These are phyloP conservation scores for Pestalotiopsis sp. DNA, from an alignment of 2,329 filamentous ascomycete genomes.

Conservation along the genomic window DNA sequence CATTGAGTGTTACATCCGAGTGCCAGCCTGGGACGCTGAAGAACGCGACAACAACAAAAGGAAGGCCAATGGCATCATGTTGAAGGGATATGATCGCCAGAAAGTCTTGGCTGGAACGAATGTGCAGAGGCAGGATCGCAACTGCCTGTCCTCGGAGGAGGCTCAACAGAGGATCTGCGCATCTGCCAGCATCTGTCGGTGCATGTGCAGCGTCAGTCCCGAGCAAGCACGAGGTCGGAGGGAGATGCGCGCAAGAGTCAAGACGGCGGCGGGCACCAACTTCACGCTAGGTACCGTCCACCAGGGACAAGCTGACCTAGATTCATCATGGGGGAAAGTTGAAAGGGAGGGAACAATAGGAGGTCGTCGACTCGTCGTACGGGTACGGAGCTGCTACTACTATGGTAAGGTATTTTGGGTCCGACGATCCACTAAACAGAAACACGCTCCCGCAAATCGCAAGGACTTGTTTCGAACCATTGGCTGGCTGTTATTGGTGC, in stretches of 20 bases:
- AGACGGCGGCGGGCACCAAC: not conserved
- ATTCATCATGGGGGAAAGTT: not conserved
- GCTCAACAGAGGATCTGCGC: not conserved
- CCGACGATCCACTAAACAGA: slow-evolving; percentile 1
- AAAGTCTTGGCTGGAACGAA: slow-evolving; percentile 10
- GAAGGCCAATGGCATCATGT: not conserved
- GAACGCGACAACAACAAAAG: not conserved
- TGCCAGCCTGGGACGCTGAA: not conserved
- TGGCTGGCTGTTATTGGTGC: not conserved
- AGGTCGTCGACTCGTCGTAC: not conserved
- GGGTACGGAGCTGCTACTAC: not conserved
- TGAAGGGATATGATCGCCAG: slow-evolving; percentile 1
- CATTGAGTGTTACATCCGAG: slow-evolving; percentile 6
- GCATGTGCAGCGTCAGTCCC: not conserved
- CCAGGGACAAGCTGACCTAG: not conserved
- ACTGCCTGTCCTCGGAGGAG: not conserved
- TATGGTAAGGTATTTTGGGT: slow-evolving; percentile 1
- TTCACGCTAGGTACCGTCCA: not conserved
- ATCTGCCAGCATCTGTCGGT: not conserved
- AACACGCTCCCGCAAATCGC: slow-evolving; percentile 9
- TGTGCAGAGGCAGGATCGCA: not conserved
- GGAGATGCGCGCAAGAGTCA: too few species aligned
- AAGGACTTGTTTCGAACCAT: slow-evolving; percentile 2
- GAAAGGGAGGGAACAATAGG: not conserved
- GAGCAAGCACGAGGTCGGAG: not conserved